These are phyloP conservation scores for Brassica carinata DNA, from an alignment of 345 rosid species.

Conservation along the genomic window DNA sequence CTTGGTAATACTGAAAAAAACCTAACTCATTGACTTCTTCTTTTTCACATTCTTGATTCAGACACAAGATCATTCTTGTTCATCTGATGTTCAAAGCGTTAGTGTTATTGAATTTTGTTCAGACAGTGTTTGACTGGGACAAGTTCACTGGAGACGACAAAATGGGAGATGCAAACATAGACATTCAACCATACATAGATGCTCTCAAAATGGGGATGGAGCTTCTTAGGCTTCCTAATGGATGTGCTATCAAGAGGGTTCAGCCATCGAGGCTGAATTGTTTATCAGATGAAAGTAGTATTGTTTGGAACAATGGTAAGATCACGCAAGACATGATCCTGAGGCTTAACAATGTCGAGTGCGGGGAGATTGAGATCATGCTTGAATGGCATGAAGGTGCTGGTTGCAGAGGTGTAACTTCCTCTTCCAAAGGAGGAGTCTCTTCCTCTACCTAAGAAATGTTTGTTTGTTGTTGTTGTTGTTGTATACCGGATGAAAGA, in stretches of 20 bases:
- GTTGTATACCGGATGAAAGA: background rate
- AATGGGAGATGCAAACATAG: conserved; percentile 88
- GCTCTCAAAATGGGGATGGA: conserved; percentile 54
- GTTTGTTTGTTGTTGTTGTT: background rate
- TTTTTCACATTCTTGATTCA: background rate
- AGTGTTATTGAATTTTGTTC: conserved; percentile 12
- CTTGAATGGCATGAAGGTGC: conserved; percentile 71
- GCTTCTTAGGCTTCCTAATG: conserved; percentile 54
- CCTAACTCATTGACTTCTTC: background rate
- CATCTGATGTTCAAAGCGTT: background rate
- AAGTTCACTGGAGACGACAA: conserved; percentile 68
- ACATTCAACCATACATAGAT: conserved; percentile 57
- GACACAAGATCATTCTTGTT: background rate
- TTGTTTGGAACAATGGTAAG: conserved; percentile 56
- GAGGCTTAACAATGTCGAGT: conserved; percentile 59
- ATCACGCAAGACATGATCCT: conserved; percentile 63
- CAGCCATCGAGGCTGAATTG: conserved; percentile 56
- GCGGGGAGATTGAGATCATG: conserved; percentile 68
- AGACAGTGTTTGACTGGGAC: conserved; percentile 87
- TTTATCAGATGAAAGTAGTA: conserved; percentile 62
- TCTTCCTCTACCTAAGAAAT: conserved; percentile 26
- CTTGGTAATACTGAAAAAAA: conserved; percentile 47
- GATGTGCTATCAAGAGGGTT: conserved; percentile 55
- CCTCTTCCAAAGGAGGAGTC: conserved; percentile 25
- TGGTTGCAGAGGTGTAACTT: conserved; percentile 47